Evolutionary conservation across 768 basidiomycete genomes (phyloP), one percentile per base, ranked within the genome.

Genomic region (Piloderma croceum): DNA sequence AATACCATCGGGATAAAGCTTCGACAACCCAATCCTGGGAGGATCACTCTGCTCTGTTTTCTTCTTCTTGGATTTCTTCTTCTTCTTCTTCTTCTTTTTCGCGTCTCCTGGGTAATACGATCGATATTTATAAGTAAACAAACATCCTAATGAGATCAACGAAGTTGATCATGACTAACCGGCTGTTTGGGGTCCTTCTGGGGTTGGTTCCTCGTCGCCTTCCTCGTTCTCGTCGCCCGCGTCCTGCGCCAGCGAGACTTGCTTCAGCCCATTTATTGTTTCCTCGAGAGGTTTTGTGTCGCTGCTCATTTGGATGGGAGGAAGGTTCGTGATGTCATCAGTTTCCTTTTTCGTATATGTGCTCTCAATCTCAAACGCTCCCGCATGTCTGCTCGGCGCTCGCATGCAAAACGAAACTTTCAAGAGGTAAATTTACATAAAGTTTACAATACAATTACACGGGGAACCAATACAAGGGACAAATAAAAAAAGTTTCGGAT

Each of bases 41-140:
- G 96, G 96, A 24, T 94, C 91, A n/a, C 76, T 77, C 66, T 98
- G 93, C 53, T 78, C 76, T 7, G 59, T 45, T 64, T 78, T 84
- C 65, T 87, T 92, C 70, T 84, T 82, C 66, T 91, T 91, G 43
- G 85, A 67, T 61, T 90, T 93, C 64, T 90, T 94, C 65, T 92
- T 90, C 59, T 93, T 97, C 70, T 94, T 94, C 64, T 90, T 92
- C 60, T 80, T 85, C 61, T 81, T 80, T n/a, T n/a, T n/a, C 39
- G 56, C 69, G 32, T 80, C 79, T 17, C 72, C 79, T 70, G 41
- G 18, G 40, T 17, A 18, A 15, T 11, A 24, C 33, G 6, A 44
- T 25, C 34, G 15, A 22, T 21, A n/a, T 40, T 13, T n/a, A n/a
- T n/a, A n/a, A 31, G 15, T 10, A 31, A 15, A 31, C 29, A 31